phyloP scores from a whole-genome alignment of 2,329 filamentous ascomycete species.

The Grosmannia penicillata region DNA sequence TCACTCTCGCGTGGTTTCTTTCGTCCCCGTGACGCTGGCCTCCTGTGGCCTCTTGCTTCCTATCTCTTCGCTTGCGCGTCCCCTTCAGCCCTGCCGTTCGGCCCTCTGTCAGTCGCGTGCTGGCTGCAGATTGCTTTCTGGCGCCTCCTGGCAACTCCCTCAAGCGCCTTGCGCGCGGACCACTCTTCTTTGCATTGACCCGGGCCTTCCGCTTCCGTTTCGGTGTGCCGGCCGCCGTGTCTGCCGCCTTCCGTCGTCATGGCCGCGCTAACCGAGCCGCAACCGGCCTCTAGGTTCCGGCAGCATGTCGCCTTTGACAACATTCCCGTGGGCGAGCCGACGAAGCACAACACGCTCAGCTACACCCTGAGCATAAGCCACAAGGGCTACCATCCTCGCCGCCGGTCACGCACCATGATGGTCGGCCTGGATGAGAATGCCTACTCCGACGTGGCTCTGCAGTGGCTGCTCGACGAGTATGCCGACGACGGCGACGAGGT shows the following conservation, averaged over 20 bases:
- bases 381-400: constrained; percentile 66
- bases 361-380: constrained; percentile 78
- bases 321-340: constrained; percentile 39
- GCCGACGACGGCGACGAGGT: constrained; percentile 91
- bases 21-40: constrained; percentile 1
- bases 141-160: too few species aligned
- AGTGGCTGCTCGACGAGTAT: constrained; percentile 83
- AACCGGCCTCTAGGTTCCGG: constrained; percentile 34
- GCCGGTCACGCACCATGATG: constrained; percentile 75
- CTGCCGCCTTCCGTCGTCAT: constrained; percentile 14
- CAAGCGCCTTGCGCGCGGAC: too few species aligned
- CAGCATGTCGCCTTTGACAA: constrained; percentile 48
- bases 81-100: background rate
- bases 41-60: background rate
- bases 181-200: background rate
- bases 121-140: too few species aligned
- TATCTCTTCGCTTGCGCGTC: background rate
- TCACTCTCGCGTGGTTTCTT: constrained; percentile 1
- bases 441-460: constrained; percentile 82
- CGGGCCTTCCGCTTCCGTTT: background rate
- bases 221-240: background rate
- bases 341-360: constrained; percentile 46
- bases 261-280: constrained; percentile 26
- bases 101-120: too few species aligned
- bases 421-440: constrained; percentile 83